Base-by-base conservation (phyloP, 192 early-diverging fungal species). In the Backusella liffmaniae region DNA sequence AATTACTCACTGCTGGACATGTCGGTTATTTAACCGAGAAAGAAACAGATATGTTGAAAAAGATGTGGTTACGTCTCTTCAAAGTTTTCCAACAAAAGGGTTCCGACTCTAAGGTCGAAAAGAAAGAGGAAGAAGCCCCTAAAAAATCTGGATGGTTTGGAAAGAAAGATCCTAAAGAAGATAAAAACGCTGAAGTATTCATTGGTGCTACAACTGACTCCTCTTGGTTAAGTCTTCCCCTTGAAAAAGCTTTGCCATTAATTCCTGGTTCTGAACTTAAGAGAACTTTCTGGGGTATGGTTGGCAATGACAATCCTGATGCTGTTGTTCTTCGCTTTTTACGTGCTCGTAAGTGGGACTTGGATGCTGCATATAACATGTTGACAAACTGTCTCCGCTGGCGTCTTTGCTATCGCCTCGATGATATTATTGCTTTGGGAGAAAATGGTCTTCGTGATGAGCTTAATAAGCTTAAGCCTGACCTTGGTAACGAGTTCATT, bases 321-420 rank as follows among this genome's bases (percentile, higher is more conserved):
- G 77, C 88, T 0, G 76, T 94, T n/a, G 37, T 93, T 51, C 86
- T 95, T 41, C 87, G 95, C 18, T 96, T 94, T 80, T 80, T 96
- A 66, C 88, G 96, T 35, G 96, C 96, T 21, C 88, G 96, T 67
- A 97, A 97, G 74, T 98, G 95, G 94, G 88, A 95, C 70, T 85
- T 93, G 3, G 80, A 90, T 42, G 91, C 90, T 51, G 93, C 95
- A 0, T 79, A 92, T 7, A 83, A 76, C 5, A 96, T 96, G 96
- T 67, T 92, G 16, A 73, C 91, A 30, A 80, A 86, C 30, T 86
- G 90, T 13, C 79, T 97, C 74, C 85, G 88, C 56, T 98, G 96
- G 96, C 82, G 94, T 30, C 37, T 90, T 8, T 87, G 89, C 51
- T 75, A 79, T 67, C 79, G 80, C 26, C 79, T 86, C 1, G 85